These are phyloP conservation scores for Erythrobasidium hasegawianum DNA, from an alignment of 1,284 basidiomycete species.

Conservation along the genomic window DNA sequence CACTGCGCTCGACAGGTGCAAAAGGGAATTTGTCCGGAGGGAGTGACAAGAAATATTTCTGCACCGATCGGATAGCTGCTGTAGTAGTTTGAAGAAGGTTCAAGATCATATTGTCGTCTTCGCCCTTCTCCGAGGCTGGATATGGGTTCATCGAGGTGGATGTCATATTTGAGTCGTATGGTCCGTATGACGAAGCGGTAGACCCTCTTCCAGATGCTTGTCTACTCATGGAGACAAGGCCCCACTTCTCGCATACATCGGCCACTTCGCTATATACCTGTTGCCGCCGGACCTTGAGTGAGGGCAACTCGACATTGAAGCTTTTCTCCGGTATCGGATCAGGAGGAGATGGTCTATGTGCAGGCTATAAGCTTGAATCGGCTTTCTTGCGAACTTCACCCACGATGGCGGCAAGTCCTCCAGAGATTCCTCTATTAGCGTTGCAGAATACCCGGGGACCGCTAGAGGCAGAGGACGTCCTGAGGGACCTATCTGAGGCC, in stretches of 20 bases:
- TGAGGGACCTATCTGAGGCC: constrained; percentile 20
- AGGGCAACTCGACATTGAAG: constrained; percentile 14
- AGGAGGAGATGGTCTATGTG: constrained; percentile 59
- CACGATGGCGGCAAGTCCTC: constrained; percentile 50
- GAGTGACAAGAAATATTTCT: constrained; percentile 72
- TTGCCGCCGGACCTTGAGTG: constrained; percentile 1
- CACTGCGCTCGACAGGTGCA: not conserved
- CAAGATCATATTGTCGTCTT: constrained; percentile 57
- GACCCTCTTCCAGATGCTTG: constrained; percentile 14
- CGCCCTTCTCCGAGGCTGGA: constrained; percentile 28
- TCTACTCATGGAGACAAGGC: constrained; percentile 53
- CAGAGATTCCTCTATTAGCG: not conserved
- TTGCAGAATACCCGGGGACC: not conserved
- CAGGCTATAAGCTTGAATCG: not conserved
- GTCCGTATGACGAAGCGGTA: constrained; percentile 6
- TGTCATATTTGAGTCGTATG: constrained; percentile 55
- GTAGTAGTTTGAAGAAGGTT: constrained; percentile 68
- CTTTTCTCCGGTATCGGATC: constrained; percentile 51
- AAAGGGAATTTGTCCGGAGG: constrained; percentile 58
- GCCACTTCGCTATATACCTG: constrained; percentile 13
- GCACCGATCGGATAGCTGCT: constrained; percentile 66
- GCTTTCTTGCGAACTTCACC: too few species aligned
- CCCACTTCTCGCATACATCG: constrained; percentile 58
- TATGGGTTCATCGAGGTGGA: constrained; percentile 30
- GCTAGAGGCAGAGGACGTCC: constrained; percentile 23